Base-by-base conservation (phyloP, 78 protist species). In the Cavenderia fasciculata region DNA sequence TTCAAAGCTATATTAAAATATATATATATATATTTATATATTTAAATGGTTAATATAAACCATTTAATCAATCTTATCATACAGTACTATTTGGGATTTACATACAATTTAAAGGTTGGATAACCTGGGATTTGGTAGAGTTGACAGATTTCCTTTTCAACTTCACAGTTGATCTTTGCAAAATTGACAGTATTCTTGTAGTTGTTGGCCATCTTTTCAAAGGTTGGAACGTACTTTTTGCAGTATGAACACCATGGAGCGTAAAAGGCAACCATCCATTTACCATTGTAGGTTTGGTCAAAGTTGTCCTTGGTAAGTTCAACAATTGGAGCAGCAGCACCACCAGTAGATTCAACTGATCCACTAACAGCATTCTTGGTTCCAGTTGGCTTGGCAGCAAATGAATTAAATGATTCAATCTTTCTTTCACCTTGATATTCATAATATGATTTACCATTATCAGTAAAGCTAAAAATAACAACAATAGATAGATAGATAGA, bases 181-280 rank as follows among this genome's bases (percentile, higher is more conserved):
- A 97, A 90, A 52, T 85, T 76, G 6, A 88, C 85, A 3, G 16
- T 52, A 18, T 66, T 59, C 1, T n/a, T 29, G 41, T 38, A 70
- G 43, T 34, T 74, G 23, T 70, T 61, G 34, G 93, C 95, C 16
- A 95, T 59, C 34, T 85, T 56, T 29, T 96, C 96, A 57, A 66
- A 94, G 12, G 12, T 47, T n/a, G 95, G 88, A 18, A 75, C 57
- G 40, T 71, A 84, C 29, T 54, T 63, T 57, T 92, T 75, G 57
- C 95, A 92, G 92, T 44, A 84, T 16, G 69, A 73, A 74, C 95
- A 92, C 84, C 79, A 47, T 49, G 96, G 97, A 4, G 96, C 93
- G 38, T 95, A 94, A 73, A 96, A 94, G 29, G 75, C 92, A 38
- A 96, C 77, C 49, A 96, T 25, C 93, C 93, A 87, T n/a, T 44